A percentile compares a stretch with the other conserved stretches of the same genome.
These are phyloP conservation scores for Pyrenula massariospora DNA, from an alignment of 495 filamentous ascomycete species.

Conservation along the genomic window DNA sequence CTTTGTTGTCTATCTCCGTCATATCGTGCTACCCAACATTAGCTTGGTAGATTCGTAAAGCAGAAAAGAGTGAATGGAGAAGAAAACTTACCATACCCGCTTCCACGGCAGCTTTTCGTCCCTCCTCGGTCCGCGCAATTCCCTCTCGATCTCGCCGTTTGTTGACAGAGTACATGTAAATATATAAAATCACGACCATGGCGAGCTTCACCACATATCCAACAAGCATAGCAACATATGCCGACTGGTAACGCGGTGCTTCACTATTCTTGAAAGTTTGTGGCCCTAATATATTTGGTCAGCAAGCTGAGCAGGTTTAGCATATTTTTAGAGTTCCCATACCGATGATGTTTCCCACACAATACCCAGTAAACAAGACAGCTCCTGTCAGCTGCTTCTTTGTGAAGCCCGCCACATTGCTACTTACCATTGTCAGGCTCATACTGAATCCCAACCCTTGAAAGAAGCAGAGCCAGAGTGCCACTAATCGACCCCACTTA, in stretches of 20 bases:
- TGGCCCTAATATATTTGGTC: conserved; percentile 16
- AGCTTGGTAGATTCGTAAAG: no score
- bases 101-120: conserved; percentile 36
- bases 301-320: no score
- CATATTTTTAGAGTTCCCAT: no score
- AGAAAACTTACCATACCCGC: conserved; percentile 32
- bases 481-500: conserved; percentile 41
- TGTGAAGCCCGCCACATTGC: conserved; percentile 43
- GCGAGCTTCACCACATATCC: conserved; percentile 38
- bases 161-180: conserved; percentile 42
- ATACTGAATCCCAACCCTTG: conserved; percentile 28
- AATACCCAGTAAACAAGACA: conserved; percentile 39
- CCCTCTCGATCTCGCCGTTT: conserved; percentile 37
- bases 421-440: conserved; percentile 10
- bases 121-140: conserved; percentile 17
- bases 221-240: conserved; percentile 46
- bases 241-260: conserved; percentile 37
- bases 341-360: conserved; percentile 40
- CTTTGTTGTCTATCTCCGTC: conserved; percentile 45
- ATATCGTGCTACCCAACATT: conserved; percentile 26
- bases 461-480: conserved; percentile 21
- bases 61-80: no score
- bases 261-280: conserved; percentile 41
- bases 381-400: conserved; percentile 44
- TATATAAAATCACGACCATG: conserved; percentile 32